phyloP scores from a whole-genome alignment of 768 basidiomycete species.

The Mycena galericulata region DNA sequence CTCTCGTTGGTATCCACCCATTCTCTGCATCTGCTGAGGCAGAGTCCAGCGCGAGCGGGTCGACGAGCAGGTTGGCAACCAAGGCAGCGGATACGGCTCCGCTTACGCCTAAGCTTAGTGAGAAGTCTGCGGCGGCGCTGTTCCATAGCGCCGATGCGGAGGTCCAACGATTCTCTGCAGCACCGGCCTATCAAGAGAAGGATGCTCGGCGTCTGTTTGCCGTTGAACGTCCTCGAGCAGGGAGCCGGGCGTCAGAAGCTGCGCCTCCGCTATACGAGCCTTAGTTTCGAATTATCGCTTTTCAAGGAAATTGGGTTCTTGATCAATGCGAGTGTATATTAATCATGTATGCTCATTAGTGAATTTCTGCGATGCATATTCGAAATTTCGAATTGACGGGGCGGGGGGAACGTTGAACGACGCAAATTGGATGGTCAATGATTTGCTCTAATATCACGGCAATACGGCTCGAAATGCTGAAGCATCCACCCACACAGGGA shows the following conservation, averaged over 20 bases:
- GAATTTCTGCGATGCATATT: too few relatives aligned
- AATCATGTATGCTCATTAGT: too few relatives aligned
- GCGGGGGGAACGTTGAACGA: too few relatives aligned
- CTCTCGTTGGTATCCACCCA: slow-evolving; percentile 27
- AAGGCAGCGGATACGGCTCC: background rate
- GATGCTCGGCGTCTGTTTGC: slow-evolving; percentile 1
- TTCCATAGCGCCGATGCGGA: background rate
- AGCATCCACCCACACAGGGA: too few relatives aligned
- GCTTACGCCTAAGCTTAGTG: slow-evolving; percentile 6
- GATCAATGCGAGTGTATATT: too few relatives aligned
- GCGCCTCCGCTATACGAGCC: slow-evolving; percentile 27
- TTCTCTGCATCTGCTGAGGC: slow-evolving; percentile 20
- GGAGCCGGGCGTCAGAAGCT: background rate
- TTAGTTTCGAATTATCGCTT: too few relatives aligned
- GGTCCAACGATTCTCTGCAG: background rate
- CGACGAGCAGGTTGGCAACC: background rate
- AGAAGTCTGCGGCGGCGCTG: slow-evolving; percentile 23
- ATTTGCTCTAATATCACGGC: too few relatives aligned
- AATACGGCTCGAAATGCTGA: too few relatives aligned
- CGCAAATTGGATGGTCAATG: too few relatives aligned
- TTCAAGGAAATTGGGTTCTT: too few relatives aligned
- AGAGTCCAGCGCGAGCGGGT: background rate
- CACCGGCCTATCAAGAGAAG: slow-evolving; percentile 25
- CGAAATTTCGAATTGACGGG: too few relatives aligned
- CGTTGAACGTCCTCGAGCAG: background rate